phyloP scores from a whole-genome alignment of 495 filamentous ascomycete species.

The Chaetomium fimeti region DNA sequence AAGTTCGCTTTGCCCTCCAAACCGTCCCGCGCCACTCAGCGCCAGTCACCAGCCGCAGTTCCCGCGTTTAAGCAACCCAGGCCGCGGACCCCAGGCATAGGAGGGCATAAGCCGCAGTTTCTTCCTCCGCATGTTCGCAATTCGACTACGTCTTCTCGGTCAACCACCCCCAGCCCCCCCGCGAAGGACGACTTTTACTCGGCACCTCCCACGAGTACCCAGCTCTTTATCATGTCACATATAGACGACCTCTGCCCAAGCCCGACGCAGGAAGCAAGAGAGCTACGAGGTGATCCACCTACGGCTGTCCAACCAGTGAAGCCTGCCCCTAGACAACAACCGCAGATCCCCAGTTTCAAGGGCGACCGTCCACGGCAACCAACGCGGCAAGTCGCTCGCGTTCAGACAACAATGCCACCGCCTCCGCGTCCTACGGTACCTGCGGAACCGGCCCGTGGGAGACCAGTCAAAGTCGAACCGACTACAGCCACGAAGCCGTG shows the following conservation, averaged over 20 bases:
- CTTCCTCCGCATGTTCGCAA: constrained; percentile 12
- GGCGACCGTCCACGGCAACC: not conserved
- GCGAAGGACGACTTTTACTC: not conserved
- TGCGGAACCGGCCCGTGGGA: not conserved
- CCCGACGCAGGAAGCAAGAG: constrained; percentile 47
- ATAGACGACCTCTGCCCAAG: constrained; percentile 49
- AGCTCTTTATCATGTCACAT: constrained; percentile 46
- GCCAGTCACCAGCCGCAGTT: not conserved
- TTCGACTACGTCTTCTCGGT: not conserved
- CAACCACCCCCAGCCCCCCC: not conserved
- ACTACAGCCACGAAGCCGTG: not conserved
- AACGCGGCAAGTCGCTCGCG: not conserved
- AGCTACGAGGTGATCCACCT: constrained; percentile 37
- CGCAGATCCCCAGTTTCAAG: too few species aligned
- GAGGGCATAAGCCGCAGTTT: constrained; percentile 24
- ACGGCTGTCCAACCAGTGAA: not conserved
- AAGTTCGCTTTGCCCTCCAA: not conserved
- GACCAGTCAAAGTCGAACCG: not conserved
- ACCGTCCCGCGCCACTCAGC: not conserved
- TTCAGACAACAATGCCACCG: not conserved
- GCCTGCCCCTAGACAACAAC: not conserved
- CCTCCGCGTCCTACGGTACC: not conserved
- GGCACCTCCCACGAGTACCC: constrained; percentile 40
- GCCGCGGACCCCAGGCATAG: not conserved
- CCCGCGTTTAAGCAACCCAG: constrained; percentile 21